Evolutionary conservation across 208 protist genomes (phyloP), one percentile per base, ranked within the genome.

Genomic region (Leishmania arabica): DNA sequence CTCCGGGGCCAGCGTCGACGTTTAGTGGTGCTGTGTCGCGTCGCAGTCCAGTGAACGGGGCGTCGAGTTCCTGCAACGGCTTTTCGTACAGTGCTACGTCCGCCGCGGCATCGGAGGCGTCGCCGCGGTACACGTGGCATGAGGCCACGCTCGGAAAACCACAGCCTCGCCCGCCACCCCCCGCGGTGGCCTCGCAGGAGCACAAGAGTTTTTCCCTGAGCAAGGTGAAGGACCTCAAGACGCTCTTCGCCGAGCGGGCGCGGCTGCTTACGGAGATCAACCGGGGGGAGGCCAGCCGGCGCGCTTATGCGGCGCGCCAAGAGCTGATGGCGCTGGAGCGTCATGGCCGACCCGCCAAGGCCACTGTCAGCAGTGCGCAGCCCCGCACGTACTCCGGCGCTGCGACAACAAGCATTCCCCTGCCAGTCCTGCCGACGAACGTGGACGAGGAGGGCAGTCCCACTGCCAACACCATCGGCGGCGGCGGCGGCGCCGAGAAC

Each of bases 261-360:
- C 85, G 89, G 42, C 64, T 96, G 64, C 80, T 81, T 65, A 86
- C 75, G 34, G 90, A 95, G 62, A 81, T 95, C 27, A 90, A 86
- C 65, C 74, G 79, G 31, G 91, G 91, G 47, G 86, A 92, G 37
- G 91, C 90, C 47, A 95, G 87, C 76, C 82, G 74, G 47, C 86
- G 78, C 19, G 95, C 92, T 47, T 88, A 95, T 83, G 83, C 81
- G 66, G 92, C 82, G 42, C 88, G 95, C 6, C 75, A 86, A 54
- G 93, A 98, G 88, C 87, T 98, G 49, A 84, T 91, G 84, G 87
- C 92, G 47, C 71, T 98, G 60, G 93, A 96, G 84, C 81, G 72
- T 31, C 58, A 80, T 68, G 73, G 77, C n/a, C 80, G 72, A 42
- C 69, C 77, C 24, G 45, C 75, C 24, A 37, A 11, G 37, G 49